Base-by-base conservation (phyloP, 768 basidiomycete species). In the Dacryopinax primogenitus region DNA sequence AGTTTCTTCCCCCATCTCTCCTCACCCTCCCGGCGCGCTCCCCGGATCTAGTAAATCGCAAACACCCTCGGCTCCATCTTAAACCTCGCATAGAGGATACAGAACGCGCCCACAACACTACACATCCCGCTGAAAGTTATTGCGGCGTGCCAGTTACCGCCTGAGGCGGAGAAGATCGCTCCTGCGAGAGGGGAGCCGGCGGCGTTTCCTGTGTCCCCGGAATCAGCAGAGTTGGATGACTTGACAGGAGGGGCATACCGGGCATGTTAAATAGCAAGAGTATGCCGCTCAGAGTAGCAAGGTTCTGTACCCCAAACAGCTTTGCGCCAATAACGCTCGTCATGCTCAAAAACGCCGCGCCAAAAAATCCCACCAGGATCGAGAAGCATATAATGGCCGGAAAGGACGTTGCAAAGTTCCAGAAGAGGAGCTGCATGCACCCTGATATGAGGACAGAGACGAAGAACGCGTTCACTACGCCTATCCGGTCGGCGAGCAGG, bases 391-490 rank as follows among this genome's bases (percentile, higher is more conserved):
- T 71, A 41, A 77, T 73, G 23, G 70, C 65, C 26, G 72, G 70
- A 65, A 75, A 76, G 23, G 67, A 69, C 35, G 71, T 69, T 65
- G 75, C 72, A 35, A 77, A 73, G 45, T 74, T 74, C 78, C 78
- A 79, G 33, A 78, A 68, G 47, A 77, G 65, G 23, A 78, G 71
- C 67, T 78, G 75, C 16, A 73, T 68, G 28, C 75, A 69, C 7
- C 76, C 76, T 30, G 74, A 75, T 32, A 76, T 64, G 45, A 74
- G 66, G 66, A 78, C 71, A 34, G 72, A 69, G 21, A 73, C 47
- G 64, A 77, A 74, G 67, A 78, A 73, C 51, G 77, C 72, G 69
- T 79, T 79, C 39, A 75, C 72, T 18, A 76, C 73, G 3, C 78
- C 78, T 47, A 78, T 67, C 21, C 70, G 68, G 69, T 79, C 78